These are phyloP conservation scores for Penicillium parvum DNA, from an alignment of 495 filamentous ascomycete species.

Conservation along the genomic window DNA sequence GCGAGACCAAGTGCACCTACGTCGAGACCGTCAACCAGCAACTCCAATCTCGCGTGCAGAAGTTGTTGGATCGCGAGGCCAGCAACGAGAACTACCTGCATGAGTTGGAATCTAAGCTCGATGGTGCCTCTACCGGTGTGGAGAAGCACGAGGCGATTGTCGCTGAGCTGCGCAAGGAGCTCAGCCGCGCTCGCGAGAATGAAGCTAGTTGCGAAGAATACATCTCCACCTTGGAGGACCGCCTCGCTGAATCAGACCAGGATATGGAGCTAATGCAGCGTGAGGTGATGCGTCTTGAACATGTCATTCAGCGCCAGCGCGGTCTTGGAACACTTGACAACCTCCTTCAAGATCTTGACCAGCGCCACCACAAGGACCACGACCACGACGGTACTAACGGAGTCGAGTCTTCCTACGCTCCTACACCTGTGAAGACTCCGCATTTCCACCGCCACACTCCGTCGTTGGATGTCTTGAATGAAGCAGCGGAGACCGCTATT, in stretches of 20 bases:
- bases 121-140: slow-evolving; percentile 85
- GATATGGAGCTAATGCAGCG: slow-evolving; percentile 95
- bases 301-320: slow-evolving; percentile 91
- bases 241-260: slow-evolving; percentile 91
- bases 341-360: slow-evolving; percentile 83
- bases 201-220: slow-evolving; percentile 90
- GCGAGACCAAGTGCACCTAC: slow-evolving; percentile 88
- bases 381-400: slow-evolving; percentile 28
- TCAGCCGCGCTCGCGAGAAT: slow-evolving; percentile 82
- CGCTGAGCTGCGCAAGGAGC: slow-evolving; percentile 84
- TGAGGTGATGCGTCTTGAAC: slow-evolving; percentile 88
- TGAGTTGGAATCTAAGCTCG: slow-evolving; percentile 83
- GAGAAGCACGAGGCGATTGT: slow-evolving; percentile 86
- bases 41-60: slow-evolving; percentile 81
- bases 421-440: slow-evolving; percentile 14
- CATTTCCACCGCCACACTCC: slow-evolving; percentile 31
- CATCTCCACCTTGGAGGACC: slow-evolving; percentile 93
- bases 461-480: slow-evolving; percentile 44
- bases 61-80: slow-evolving; percentile 81
- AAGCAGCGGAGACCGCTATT: slow-evolving; percentile 50
- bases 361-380: slow-evolving; percentile 59
- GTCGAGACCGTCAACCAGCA: slow-evolving; percentile 88
- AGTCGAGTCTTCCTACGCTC: slow-evolving; percentile 16
- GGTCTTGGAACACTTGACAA: slow-evolving; percentile 93
- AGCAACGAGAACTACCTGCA: slow-evolving; percentile 89